Evolutionary conservation across 371 early-diverging fungal genomes (phyloP).

Genomic region (Amoeboaphelidium occidentale): DNA sequence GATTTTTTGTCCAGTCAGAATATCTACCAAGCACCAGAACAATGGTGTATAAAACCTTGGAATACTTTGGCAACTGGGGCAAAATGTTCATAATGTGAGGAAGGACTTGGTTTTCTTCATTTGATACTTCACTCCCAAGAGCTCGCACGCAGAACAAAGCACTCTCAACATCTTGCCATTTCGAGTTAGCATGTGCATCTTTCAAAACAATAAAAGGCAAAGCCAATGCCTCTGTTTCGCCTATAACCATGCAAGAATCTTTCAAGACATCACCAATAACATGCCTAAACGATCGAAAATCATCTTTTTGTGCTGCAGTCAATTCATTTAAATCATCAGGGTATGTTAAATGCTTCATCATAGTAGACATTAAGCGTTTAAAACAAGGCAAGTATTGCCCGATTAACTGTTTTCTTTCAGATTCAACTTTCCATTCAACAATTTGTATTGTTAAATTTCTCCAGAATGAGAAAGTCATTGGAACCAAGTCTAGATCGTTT

Average conservation of each 20-base stretch:
- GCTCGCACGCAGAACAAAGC: constrained; percentile 71
- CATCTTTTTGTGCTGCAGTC: constrained; percentile 69
- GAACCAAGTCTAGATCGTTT: no score
- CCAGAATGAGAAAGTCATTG: no score
- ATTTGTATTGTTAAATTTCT: no score
- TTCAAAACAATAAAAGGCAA: constrained; percentile 21
- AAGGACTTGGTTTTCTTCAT: constrained; percentile 39
- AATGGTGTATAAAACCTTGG: constrained; percentile 76
- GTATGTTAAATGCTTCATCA: no score
- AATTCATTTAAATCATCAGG: no score
- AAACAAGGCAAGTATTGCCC: no score
- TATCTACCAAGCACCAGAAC: constrained; percentile 85
- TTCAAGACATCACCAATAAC: constrained; percentile 89
- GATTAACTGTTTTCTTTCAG: no score
- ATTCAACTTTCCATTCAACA: no score
- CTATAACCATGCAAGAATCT: constrained; percentile 62
- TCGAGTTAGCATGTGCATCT: constrained; percentile 5
- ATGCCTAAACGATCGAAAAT: constrained; percentile 81
- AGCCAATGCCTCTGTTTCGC: constrained; percentile 37
- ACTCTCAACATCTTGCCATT: constrained; percentile 86
- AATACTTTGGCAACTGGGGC: constrained; percentile 46
- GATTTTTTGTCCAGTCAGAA: constrained; percentile 64
- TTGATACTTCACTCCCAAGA: constrained; percentile 58
- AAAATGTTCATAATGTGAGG: constrained; percentile 70
- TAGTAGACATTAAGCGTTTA: no score